These are phyloP conservation scores for Epichloe hybrida DNA, from an alignment of 2,329 filamentous ascomycete genomes.

Conservation along the genomic window DNA sequence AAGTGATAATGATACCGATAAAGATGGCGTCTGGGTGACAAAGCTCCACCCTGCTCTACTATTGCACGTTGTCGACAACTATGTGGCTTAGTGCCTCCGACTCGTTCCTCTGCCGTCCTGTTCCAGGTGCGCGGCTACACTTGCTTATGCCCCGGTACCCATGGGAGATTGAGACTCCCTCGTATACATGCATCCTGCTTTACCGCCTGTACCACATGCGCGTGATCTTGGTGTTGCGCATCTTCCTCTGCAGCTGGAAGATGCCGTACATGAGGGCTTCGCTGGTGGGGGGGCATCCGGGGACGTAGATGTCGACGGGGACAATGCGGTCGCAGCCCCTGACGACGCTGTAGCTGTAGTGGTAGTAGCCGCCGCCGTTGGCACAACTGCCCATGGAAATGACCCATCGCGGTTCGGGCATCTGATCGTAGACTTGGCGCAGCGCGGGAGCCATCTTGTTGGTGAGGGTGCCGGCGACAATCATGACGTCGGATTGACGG, in stretches of 20 bases:
- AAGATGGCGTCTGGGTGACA: neutral
- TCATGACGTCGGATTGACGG: slow-evolving; percentile 84
- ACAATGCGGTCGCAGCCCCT: slow-evolving; percentile 65
- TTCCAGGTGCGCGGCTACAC: neutral
- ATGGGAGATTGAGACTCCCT: too few species aligned
- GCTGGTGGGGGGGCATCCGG: slow-evolving; percentile 54
- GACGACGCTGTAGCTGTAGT: slow-evolving; percentile 70
- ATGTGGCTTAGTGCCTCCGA: neutral
- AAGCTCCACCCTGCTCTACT: neutral
- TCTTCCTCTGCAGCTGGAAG: slow-evolving; percentile 66
- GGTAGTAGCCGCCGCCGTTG: slow-evolving; percentile 76
- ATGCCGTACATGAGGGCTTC: slow-evolving; percentile 57
- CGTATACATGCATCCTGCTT: slow-evolving; percentile 2
- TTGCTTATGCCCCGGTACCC: neutral
- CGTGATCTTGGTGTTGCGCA: slow-evolving; percentile 45
- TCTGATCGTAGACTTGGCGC: slow-evolving; percentile 87
- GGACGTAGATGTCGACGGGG: slow-evolving; percentile 69
- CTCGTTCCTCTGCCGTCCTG: neutral
- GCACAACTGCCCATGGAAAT: slow-evolving; percentile 73
- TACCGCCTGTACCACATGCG: slow-evolving; percentile 47
- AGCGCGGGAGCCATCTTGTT: slow-evolving; percentile 94
- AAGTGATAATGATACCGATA: neutral
- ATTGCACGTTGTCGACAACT: neutral
- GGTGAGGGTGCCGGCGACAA: slow-evolving; percentile 81
- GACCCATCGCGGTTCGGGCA: slow-evolving; percentile 85